Evolutionary conservation across 2,329 filamentous ascomycete genomes (phyloP).

Genomic region (Pyrenophora tritici-repentis): DNA sequence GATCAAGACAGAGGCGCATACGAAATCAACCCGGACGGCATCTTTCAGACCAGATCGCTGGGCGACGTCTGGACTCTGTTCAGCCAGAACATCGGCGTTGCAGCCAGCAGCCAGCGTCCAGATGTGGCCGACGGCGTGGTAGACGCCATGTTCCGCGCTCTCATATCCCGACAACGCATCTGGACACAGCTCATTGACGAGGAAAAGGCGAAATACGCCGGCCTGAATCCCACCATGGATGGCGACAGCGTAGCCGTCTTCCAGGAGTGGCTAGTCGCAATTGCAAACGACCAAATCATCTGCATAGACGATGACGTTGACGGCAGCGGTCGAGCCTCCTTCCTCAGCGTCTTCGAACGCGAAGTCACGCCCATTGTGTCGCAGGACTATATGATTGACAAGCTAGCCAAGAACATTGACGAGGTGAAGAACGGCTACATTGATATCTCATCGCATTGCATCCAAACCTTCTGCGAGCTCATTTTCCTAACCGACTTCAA

Average conservation of each 20-base stretch:
- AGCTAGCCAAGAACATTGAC: slow-evolving; percentile 74
- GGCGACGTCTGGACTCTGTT: slow-evolving; percentile 98
- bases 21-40: slow-evolving; percentile 76
- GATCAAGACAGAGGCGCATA: slow-evolving; percentile 79
- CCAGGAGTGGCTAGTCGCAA: slow-evolving; percentile 92
- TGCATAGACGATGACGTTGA: slow-evolving; percentile 83
- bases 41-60: slow-evolving; percentile 88
- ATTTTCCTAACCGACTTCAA: slow-evolving; percentile 92
- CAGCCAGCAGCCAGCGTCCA: slow-evolving; percentile 79
- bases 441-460: slow-evolving; percentile 91
- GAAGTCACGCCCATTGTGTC: slow-evolving; percentile 83
- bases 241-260: slow-evolving; percentile 76
- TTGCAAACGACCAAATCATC: slow-evolving; percentile 97
- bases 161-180: slow-evolving; percentile 79
- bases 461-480: slow-evolving; percentile 81
- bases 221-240: slow-evolving; percentile 59
- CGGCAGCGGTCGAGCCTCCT: slow-evolving; percentile 68
- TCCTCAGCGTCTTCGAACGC: slow-evolving; percentile 82
- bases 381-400: slow-evolving; percentile 70
- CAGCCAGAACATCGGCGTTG: slow-evolving; percentile 85
- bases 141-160: slow-evolving; percentile 89
- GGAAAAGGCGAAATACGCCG: slow-evolving; percentile 74
- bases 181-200: slow-evolving; percentile 90
- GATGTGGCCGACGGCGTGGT: slow-evolving; percentile 95
- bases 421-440: slow-evolving; percentile 88